Evolutionary conservation across 495 filamentous ascomycete species (phyloP).

Genomic region (Daldinia caldariorum): DNA sequence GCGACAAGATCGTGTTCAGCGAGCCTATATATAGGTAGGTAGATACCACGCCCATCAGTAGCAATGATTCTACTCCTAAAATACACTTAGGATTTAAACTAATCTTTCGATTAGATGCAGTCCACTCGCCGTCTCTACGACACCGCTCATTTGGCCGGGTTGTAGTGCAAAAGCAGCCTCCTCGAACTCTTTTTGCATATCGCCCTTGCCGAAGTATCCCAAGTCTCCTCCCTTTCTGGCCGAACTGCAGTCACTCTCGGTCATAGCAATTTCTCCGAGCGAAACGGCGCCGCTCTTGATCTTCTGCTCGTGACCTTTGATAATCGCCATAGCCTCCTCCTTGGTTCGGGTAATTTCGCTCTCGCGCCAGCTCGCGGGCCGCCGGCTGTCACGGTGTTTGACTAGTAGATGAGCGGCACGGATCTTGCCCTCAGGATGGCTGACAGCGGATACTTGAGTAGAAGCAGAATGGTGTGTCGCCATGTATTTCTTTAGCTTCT

Average conservation of each 20-base stretch:
- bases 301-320: constrained; percentile 74
- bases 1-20: neutral
- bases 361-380: constrained; percentile 92
- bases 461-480: constrained; percentile 75
- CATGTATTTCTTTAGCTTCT: constrained; percentile 94
- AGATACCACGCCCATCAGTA: neutral
- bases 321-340: constrained; percentile 82
- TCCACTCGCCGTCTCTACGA: constrained; percentile 93
- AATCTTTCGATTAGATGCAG: constrained; percentile 88
- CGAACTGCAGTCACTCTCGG: constrained; percentile 94
- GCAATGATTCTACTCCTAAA: neutral
- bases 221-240: constrained; percentile 93
- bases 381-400: constrained; percentile 87
- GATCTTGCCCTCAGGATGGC: constrained; percentile 80
- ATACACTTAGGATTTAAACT: constrained; percentile 24
- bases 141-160: constrained; percentile 81
- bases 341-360: constrained; percentile 86
- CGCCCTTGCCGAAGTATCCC: constrained; percentile 90
- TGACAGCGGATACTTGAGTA: constrained; percentile 59
- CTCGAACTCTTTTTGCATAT: constrained; percentile 99
- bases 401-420: constrained; percentile 89
- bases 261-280: constrained; percentile 82
- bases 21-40: neutral
- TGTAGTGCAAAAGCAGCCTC: constrained; percentile 89
- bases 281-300: constrained; percentile 73